A percentile compares a stretch with the other conserved stretches of the same genome.
Conservation (phyloP, 208 protist genomes). For the Leishmania gerbilli region DNA sequence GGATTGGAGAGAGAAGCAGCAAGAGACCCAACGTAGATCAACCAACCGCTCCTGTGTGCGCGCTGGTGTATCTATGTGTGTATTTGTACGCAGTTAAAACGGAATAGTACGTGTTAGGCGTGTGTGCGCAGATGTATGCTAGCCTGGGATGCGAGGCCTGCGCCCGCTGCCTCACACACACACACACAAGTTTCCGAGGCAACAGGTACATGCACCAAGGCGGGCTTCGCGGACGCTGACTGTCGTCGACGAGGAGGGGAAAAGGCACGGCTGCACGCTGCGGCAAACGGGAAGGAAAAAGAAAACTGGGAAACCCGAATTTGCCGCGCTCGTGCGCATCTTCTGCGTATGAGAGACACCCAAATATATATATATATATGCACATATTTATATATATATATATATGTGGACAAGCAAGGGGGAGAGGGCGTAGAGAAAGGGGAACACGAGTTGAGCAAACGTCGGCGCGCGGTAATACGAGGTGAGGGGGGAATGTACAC, state of each 20-base stretch:
- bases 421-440: neutral
- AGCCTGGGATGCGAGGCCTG: neutral
- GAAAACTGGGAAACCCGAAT: neutral
- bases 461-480: neutral
- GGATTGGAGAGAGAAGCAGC: neutral
- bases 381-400: neutral
- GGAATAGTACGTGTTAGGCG: neutral
- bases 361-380: neutral
- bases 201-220: neutral
- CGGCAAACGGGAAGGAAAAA: neutral
- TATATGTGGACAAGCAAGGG: neutral
- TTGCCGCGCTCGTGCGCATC: neutral
- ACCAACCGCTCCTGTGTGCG: neutral
- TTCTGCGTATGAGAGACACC: neutral
- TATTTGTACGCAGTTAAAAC: neutral
- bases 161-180: neutral
- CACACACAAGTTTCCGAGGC: neutral
- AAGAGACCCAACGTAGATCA: neutral
- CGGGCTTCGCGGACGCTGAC: neutral
- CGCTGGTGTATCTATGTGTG: neutral
- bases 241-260: neutral
- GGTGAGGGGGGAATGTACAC: too few species aligned
- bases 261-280: neutral
- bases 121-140: neutral
- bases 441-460: neutral